Evolutionary conservation across 2,329 filamentous ascomycete species (phyloP), one percentile per base, ranked within the genome.

Genomic region (Phoma sp.): DNA sequence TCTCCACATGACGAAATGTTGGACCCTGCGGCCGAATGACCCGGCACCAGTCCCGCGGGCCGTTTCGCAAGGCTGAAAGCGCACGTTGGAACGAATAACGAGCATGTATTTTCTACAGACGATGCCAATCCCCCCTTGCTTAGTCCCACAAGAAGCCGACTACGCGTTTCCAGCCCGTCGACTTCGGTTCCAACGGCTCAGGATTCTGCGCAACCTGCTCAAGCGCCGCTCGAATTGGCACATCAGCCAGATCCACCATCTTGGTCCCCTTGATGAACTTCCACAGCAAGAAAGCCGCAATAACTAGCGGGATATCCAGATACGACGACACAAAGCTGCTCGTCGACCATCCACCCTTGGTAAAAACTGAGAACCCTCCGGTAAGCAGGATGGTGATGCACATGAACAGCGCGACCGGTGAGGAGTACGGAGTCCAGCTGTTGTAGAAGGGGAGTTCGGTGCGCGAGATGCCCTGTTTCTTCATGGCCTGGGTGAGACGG

Each of bases 221-320:
- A 3, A 69, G 47, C 10, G 65, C 66, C 22, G 64, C 64, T 11
- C 64, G 49, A 23, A 69, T 59, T 0, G 66, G 66, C 18, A 69
- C 57, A 2, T 67, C 62, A 1, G 55, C 36, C 7, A 68, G 32
- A 7, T 59, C 40, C 7, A 79, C 71, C 24, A 75, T 67, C 32
- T 81, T 82, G 0, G 87, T 89, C 61, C 83, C 80, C 64, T 87
- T 88, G 64, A 81, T 74, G 44, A 86, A 74, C 68, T 90, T 90
- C 83, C 86, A 90, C n/a, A 83, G 78, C 11, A 84, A 51, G 64
- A 83, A 90, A 3, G 81, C 75, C 7, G 69, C 72, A 6, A 78
- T 58, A 56, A 66, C 67, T 25, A 72, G 65, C 6, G 69, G 68
- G 14, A 72, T 66, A 9, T 77, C 78, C 56, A 74, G 57, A 36